Evolutionary conservation across 1,284 basidiomycete genomes (phyloP).

Genomic region (Apiotrichum mycotoxinovorans): DNA sequence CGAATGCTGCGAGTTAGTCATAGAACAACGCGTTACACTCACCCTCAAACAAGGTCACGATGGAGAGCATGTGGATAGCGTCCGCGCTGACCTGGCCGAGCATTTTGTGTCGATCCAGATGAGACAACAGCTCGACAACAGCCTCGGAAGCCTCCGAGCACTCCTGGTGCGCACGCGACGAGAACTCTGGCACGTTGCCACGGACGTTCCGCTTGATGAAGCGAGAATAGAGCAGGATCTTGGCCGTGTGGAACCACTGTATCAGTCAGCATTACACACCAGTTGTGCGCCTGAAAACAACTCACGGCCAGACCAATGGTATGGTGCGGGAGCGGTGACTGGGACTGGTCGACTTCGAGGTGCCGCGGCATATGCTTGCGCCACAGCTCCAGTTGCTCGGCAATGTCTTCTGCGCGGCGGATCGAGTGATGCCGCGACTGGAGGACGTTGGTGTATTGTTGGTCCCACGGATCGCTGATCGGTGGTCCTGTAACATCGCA

Average conservation of each 20-base stretch:
- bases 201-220: constrained; percentile 28
- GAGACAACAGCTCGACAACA: constrained; percentile 34
- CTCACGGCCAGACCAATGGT: constrained; percentile 39
- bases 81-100: constrained; percentile 40
- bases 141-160: constrained; percentile 40
- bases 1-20: constrained; percentile 19
- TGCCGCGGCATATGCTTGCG: constrained; percentile 23
- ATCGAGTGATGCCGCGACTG: background rate
- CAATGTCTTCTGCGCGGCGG: constrained; percentile 22
- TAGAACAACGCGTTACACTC: constrained; percentile 5
- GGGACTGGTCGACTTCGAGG: constrained; percentile 25
- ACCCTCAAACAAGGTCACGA: constrained; percentile 42
- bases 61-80: constrained; percentile 41
- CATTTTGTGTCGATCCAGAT: constrained; percentile 36
- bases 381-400: constrained; percentile 34
- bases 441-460: constrained; percentile 5
- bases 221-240: constrained; percentile 40
- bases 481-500: constrained; percentile 33
- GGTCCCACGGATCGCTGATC: constrained; percentile 12
- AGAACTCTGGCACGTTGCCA: constrained; percentile 9
- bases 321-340: constrained; percentile 38
- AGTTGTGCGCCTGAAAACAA: constrained; percentile 2
- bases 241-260: constrained; percentile 41
- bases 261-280: background rate
- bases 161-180: constrained; percentile 22